These are phyloP conservation scores for Fusarium anguioides DNA, from an alignment of 2,329 filamentous ascomycete genomes.

Conservation along the genomic window DNA sequence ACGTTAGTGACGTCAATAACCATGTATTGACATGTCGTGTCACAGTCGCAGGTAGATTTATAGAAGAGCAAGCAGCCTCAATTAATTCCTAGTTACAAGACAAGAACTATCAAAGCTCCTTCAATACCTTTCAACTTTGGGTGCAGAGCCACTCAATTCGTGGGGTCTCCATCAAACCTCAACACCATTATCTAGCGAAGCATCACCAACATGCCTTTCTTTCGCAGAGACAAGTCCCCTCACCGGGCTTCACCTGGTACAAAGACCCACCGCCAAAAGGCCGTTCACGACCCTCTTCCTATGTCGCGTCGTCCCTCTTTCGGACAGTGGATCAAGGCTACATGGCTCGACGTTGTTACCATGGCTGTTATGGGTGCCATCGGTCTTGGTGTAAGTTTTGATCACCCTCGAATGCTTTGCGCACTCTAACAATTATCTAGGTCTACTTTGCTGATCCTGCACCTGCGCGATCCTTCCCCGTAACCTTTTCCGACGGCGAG, in stretches of 20 bases:
- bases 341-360: constrained; percentile 74
- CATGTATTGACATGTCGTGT: neutral
- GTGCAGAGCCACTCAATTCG: neutral
- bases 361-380: constrained; percentile 74
- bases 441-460: constrained; percentile 73
- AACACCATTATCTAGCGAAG: neutral
- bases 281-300: constrained; percentile 26
- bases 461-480: constrained; percentile 75
- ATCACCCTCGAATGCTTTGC: too few species aligned
- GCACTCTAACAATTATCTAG: constrained; percentile 48
- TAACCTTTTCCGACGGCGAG: constrained; percentile 73
- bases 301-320: constrained; percentile 68
- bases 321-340: constrained; percentile 76
- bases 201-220: constrained; percentile 29
- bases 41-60: constrained; percentile 18
- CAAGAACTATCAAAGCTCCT: constrained; percentile 14
- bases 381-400: constrained; percentile 69
- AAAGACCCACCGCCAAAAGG: constrained; percentile 15
- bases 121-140: neutral
- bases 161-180: constrained; percentile 2
- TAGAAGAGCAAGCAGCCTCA: constrained; percentile 14
- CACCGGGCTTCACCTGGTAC: constrained; percentile 12
- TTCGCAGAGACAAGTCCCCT: constrained; percentile 29
- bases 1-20: constrained; percentile 34
- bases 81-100: neutral